Evolutionary conservation across 2,329 filamentous ascomycete genomes (phyloP).

Genomic region (Fulvia fulva): DNA sequence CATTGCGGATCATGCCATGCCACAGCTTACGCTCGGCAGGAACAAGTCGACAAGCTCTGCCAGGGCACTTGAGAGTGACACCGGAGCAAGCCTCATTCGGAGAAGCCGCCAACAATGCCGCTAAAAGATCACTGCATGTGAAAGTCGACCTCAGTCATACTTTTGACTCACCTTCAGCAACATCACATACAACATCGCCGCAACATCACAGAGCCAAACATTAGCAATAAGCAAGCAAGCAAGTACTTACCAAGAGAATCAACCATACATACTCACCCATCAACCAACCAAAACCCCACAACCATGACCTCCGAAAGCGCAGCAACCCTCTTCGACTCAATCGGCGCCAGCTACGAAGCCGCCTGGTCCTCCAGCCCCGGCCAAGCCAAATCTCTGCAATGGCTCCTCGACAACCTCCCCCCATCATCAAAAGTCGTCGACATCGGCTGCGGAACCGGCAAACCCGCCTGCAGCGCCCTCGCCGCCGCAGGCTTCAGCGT

Average conservation of each 20-base stretch:
- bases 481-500: conserved; percentile 28
- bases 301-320: not conserved
- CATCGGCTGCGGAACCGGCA: conserved; percentile 34
- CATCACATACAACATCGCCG: not conserved
- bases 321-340: not conserved
- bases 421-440: conserved; percentile 25
- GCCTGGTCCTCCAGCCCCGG: not conserved
- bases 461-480: conserved; percentile 29
- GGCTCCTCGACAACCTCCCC: conserved; percentile 13
- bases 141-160: not conserved
- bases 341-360: not conserved
- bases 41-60: not conserved
- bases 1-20: not conserved
- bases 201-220: no score
- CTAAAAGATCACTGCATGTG: not conserved
- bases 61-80: not conserved
- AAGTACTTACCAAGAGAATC: no score
- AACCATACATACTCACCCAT: no score
- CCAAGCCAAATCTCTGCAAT: conserved; percentile 1
- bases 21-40: not conserved
- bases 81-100: not conserved
- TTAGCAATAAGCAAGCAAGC: no score
- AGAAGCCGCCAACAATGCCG: not conserved
- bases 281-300: not conserved
- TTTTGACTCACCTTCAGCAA: not conserved